These are phyloP conservation scores for Calonectria crousiana DNA, from an alignment of 2,329 filamentous ascomycete genomes.

Conservation along the genomic window DNA sequence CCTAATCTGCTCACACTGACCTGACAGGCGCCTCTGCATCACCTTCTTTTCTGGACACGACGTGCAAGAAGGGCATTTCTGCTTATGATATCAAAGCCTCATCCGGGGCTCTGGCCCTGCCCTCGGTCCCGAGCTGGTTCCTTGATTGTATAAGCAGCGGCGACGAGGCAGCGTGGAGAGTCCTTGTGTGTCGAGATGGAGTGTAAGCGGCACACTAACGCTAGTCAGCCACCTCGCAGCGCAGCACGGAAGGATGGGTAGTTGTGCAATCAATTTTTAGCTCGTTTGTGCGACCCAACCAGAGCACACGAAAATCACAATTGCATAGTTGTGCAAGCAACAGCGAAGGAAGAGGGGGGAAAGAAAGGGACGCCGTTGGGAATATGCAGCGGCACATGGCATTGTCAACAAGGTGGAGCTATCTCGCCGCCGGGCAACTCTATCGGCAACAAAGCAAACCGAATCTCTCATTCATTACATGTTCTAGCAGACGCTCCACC, in stretches of 20 bases:
- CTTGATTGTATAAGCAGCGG: background rate
- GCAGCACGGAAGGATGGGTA: background rate
- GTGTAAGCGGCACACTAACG: conserved; percentile 5
- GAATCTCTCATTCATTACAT: background rate
- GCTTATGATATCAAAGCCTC: background rate
- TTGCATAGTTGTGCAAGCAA: background rate
- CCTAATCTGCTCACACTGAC: background rate
- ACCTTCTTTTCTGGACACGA: background rate
- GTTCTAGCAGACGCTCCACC: background rate
- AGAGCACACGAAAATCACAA: background rate
- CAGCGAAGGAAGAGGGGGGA: background rate
- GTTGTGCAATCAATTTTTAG: background rate
- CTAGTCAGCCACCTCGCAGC: background rate
- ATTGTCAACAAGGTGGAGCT: background rate
- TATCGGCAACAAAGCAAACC: background rate
- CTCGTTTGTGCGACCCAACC: background rate
- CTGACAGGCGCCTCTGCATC: background rate
- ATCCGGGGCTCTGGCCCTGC: background rate
- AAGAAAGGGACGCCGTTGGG: background rate
- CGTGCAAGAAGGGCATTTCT: background rate
- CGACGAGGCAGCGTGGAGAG: background rate
- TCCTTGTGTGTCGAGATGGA: background rate
- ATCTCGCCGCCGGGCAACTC: background rate
- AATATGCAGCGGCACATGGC: background rate
- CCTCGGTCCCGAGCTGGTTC: background rate